Evolutionary conservation across 2,329 filamentous ascomycete species (phyloP).

Genomic region (Monosporascus sp.): DNA sequence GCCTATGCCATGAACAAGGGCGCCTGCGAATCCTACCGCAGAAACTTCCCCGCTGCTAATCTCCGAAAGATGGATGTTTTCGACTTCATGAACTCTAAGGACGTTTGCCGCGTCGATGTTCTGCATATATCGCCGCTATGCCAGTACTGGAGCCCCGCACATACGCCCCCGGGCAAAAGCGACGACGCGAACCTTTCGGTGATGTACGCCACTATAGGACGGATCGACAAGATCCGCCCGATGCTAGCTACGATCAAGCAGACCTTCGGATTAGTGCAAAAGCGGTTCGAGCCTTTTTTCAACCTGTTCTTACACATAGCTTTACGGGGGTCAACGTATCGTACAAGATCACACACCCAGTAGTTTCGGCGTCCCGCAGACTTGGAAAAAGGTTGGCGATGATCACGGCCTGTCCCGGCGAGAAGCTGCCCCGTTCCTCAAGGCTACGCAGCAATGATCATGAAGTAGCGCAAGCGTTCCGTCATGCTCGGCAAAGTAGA

Average conservation of each 20-base stretch:
- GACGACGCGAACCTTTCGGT: conserved; percentile 63
- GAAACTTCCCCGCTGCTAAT: conserved; percentile 49
- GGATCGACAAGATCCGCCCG: conserved; percentile 54
- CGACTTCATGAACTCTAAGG: conserved; percentile 37
- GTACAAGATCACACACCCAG: conserved; percentile 54
- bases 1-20: conserved; percentile 57
- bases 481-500: neutral
- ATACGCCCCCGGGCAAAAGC: conserved; percentile 52
- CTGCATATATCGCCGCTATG: conserved; percentile 72
- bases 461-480: neutral
- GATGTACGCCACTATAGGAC: conserved; percentile 41
- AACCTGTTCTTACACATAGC: conserved; percentile 50
- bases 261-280: conserved; percentile 59
- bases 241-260: conserved; percentile 72
- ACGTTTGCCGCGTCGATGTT: conserved; percentile 48
- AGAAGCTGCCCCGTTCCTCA: conserved; percentile 62
- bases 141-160: conserved; percentile 65
- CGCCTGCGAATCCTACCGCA: conserved; percentile 51
- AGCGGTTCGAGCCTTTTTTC: conserved; percentile 49
- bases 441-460: neutral
- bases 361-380: conserved; percentile 45
- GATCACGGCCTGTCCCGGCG: conserved; percentile 60
- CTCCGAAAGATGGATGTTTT: conserved; percentile 42
- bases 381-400: conserved; percentile 47
- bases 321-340: conserved; percentile 58